A percentile compares a stretch with the other conserved stretches of the same genome.
phyloP scores from a whole-genome alignment of 192 early-diverging fungal species.

The Linnemannia zychae region DNA sequence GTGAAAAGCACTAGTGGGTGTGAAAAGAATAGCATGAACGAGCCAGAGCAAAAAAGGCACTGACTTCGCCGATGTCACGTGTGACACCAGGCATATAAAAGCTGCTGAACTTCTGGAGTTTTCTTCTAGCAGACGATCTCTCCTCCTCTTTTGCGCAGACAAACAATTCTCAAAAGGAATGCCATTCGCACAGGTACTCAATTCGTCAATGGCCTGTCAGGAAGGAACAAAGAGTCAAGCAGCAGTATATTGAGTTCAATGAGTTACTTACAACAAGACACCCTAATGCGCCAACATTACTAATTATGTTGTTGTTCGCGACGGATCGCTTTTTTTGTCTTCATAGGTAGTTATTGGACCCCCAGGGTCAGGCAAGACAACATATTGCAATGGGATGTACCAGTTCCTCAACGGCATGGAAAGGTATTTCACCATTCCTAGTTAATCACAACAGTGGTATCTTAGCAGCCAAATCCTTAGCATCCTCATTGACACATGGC shows the following conservation, averaged over 20 bases:
- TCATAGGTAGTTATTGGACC: conserved; percentile 93
- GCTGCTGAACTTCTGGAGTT: too few relatives aligned
- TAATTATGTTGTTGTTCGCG: background rate
- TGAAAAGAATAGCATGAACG: too few relatives aligned
- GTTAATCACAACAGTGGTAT: too few relatives aligned
- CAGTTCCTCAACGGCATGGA: conserved; percentile 87
- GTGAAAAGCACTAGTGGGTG: too few relatives aligned
- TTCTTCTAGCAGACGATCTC: too few relatives aligned
- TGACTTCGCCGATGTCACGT: too few relatives aligned
- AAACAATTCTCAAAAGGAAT: conserved; percentile 11
- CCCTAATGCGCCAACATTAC: background rate
- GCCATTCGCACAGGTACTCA: conserved; percentile 53
- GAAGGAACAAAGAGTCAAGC: background rate
- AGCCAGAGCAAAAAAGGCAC: too few relatives aligned
- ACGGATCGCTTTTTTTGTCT: background rate
- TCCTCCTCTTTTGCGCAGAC: background rate
- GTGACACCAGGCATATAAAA: too few relatives aligned
- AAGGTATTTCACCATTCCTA: too few relatives aligned
- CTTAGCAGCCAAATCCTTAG: background rate
- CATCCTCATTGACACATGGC: background rate
- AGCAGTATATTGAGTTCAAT: background rate
- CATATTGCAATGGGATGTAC: conserved; percentile 93
- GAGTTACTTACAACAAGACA: background rate
- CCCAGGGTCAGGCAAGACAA: conserved; percentile 95
- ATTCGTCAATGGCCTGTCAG: background rate